Conservation (phyloP, 108 stramenopile species). For the Nitzschia putrida region DNA sequence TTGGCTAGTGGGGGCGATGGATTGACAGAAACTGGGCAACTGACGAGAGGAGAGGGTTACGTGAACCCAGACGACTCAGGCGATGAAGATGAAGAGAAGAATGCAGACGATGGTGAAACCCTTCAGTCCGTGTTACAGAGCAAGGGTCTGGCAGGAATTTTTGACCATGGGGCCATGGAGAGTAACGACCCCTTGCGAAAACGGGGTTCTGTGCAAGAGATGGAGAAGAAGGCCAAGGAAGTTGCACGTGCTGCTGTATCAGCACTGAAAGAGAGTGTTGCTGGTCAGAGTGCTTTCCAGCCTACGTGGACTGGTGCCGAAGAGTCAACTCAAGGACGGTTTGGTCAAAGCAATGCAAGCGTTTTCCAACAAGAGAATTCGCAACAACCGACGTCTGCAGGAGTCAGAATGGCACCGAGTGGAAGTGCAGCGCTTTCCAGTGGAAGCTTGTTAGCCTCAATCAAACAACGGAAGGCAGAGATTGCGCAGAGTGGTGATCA, state of each 20-base stretch:
- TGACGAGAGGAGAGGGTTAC: slow-evolving; percentile 64
- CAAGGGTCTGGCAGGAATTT: slow-evolving; percentile 78
- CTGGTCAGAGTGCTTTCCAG: slow-evolving; percentile 35
- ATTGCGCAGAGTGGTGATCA: slow-evolving; percentile 38
- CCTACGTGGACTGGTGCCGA: slow-evolving; percentile 72
- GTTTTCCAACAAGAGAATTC: too few relatives aligned
- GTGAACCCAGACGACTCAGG: slow-evolving; percentile 40
- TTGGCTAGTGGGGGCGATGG: slow-evolving; percentile 45
- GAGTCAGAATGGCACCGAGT: slow-evolving; percentile 1
- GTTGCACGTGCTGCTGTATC: slow-evolving; percentile 62
- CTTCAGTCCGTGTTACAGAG: slow-evolving; percentile 72
- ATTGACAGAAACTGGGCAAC: slow-evolving; percentile 64
- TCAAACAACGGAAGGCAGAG: slow-evolving; percentile 50
- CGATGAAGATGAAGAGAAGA: slow-evolving; percentile 1
- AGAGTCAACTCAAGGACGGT: slow-evolving; percentile 34
- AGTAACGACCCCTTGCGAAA: slow-evolving; percentile 31
- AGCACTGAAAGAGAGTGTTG: slow-evolving; percentile 57
- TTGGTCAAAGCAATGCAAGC: background rate
- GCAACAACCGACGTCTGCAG: background rate
- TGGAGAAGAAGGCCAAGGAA: slow-evolving; percentile 76
- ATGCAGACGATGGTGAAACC: slow-evolving; percentile 48
- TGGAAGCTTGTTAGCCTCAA: slow-evolving; percentile 53
- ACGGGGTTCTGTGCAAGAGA: slow-evolving; percentile 59
- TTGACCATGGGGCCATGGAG: slow-evolving; percentile 58
- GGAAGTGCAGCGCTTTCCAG: slow-evolving; percentile 6